phyloP scores from a whole-genome alignment of 805 yeast genomes.

The Metschnikowia noctiluminum region DNA sequence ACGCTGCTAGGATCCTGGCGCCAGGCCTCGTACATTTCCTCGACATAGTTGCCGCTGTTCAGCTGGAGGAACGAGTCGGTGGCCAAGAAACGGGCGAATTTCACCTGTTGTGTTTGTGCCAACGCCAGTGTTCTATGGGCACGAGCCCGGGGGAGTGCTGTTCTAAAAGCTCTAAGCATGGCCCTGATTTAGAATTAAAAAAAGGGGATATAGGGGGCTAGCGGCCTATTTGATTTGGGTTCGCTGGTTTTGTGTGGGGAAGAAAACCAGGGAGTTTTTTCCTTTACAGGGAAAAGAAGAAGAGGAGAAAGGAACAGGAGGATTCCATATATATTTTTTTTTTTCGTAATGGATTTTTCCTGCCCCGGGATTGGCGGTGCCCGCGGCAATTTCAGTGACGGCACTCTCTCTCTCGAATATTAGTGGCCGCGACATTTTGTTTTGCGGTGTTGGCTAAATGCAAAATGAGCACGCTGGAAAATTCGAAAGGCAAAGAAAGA shows the following conservation, averaged over 20 bases:
- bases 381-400: constrained; percentile 3
- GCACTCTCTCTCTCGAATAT: background rate
- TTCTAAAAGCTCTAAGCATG: constrained; percentile 44
- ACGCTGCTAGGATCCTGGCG: constrained; percentile 83
- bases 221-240: too few relatives aligned
- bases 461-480: too few relatives aligned
- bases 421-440: constrained; percentile 7
- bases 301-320: background rate
- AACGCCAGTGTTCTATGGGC: constrained; percentile 27
- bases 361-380: constrained; percentile 12
- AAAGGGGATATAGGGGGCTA: too few relatives aligned
- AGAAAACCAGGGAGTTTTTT: constrained; percentile 5
- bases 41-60: constrained; percentile 86
- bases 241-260: background rate
- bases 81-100: constrained; percentile 28
- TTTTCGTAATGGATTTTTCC: constrained; percentile 8
- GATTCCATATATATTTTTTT: background rate
- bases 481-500: background rate
- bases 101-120: constrained; percentile 8
- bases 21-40: constrained; percentile 98
- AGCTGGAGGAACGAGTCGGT: constrained; percentile 79
- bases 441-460: background rate
- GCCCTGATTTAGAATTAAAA: constrained; percentile 5
- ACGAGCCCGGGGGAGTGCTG: constrained; percentile 34
- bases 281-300: background rate